Percentiles rank a stretch among this genome's conserved stretches.
Evolutionary conservation across 257 asterid genomes (phyloP).

Genomic region (Solanum piurae): DNA sequence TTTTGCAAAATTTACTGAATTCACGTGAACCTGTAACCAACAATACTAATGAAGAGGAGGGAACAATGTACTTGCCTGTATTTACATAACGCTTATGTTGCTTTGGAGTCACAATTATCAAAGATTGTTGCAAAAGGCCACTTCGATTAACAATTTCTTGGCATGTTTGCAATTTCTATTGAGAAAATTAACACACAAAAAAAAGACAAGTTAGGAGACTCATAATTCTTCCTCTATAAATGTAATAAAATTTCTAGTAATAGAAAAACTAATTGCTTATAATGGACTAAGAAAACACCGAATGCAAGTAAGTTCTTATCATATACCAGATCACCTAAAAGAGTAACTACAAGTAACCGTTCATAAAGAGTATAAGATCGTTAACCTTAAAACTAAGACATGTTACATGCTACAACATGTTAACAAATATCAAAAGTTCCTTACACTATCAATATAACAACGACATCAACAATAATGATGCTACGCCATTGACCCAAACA

Average conservation of each 20-base stretch:
- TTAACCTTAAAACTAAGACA: background rate
- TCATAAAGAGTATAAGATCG: background rate
- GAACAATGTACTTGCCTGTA: conserved; percentile 34
- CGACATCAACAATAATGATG: background rate
- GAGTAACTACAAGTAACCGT: background rate
- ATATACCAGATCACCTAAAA: background rate
- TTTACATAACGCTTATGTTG: conserved; percentile 37
- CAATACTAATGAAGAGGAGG: background rate
- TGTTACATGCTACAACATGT: background rate
- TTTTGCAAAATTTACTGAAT: conserved; percentile 3
- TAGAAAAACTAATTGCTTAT: background rate
- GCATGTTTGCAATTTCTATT: conserved; percentile 33
- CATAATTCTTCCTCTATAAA: background rate
- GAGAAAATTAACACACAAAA: background rate
- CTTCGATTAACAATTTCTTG: conserved; percentile 23
- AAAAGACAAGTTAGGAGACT: background rate
- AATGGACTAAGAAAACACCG: background rate
- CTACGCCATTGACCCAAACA: background rate
- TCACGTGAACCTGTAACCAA: background rate
- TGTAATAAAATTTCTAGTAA: background rate
- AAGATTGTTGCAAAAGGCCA: conserved; percentile 32
- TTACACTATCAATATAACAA: background rate
- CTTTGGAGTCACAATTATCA: background rate
- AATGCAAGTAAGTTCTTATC: background rate
- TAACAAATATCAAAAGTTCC: background rate